Base-by-base conservation (phyloP, 305 asterid genomes). In the Caryopteris hybrid region DNA sequence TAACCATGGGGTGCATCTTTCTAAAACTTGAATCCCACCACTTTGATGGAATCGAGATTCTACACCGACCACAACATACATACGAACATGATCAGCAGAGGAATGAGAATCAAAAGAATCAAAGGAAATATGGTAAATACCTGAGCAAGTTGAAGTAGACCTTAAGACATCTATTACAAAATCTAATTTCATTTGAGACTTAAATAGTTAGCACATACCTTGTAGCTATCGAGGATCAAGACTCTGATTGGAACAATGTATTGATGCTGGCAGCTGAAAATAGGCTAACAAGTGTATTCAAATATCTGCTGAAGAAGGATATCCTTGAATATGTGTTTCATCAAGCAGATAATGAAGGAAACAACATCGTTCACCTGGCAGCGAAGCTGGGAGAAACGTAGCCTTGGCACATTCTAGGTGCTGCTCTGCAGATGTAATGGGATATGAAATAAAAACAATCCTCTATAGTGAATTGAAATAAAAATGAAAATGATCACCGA, bases 361-460 rank as follows among this genome's bases (percentile, higher is more conserved):
- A 85, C 43, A 75, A 69, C 18, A 79, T 76, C 7, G 5, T 75
- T 10, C 88, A 82, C 48, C 71, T 80, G 1, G 79, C 88, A 27
- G 88, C 86, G 4, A 71, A 2, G 73, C 45, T 57, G 29, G 65
- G 60, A 8, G 41, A 66, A 3, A 21, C 8, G 21, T 69, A 57
- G 2, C 83, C 85, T 5, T 85, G 90, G 90, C 76, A 53, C 25
- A 82, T 84, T 48, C 85, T 81, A 5, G 88, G 88, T 22, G 71
- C 71, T 51, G 56, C 69, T 63, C 69, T 63, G 3, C 69, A 63
- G 51, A 71, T 82, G 84, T 81, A 83, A 23, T 77, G 86, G 59
- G 86, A 81, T 47, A 59, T 76, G 61, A 81, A 82, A 66, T 84
- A 85, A 85, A 25, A 25, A 25, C 2, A 2, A 25, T 1, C 4